phyloP scores from a whole-genome alignment of 495 filamentous ascomycete species.

The Xylaria scruposa region DNA sequence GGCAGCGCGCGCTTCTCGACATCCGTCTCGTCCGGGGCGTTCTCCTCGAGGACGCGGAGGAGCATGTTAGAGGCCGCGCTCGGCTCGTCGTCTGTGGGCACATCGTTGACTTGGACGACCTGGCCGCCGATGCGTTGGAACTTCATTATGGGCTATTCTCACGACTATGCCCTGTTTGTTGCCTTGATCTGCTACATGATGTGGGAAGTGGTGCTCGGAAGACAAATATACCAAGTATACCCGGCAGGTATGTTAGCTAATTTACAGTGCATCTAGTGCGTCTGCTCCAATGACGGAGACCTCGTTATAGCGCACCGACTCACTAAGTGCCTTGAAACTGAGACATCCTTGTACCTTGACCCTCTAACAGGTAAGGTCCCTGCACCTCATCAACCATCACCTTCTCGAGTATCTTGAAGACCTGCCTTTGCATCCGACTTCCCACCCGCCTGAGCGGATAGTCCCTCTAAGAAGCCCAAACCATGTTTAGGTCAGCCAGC shows the following conservation, averaged over 20 bases:
- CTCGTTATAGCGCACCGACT: no score
- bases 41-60: constrained; percentile 19
- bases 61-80: constrained; percentile 13
- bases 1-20: constrained; percentile 19
- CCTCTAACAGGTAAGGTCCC: no score
- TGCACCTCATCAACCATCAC: no score
- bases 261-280: no score
- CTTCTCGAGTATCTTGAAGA: background rate
- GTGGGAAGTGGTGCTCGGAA: no score
- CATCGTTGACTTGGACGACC: background rate
- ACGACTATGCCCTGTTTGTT: background rate
- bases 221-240: no score
- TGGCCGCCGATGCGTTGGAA: constrained; percentile 16
- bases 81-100: background rate
- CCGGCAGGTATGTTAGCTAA: no score
- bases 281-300: no score
- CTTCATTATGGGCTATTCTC: constrained; percentile 8
- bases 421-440: background rate
- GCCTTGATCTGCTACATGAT: no score
- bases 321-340: no score
- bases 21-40: constrained; percentile 15
- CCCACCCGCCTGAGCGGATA: background rate
- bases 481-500: background rate
- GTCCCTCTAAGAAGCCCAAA: background rate
- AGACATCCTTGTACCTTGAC: no score